Percentiles rank a stretch among this genome's conserved stretches.
Conservation (phyloP, 768 basidiomycete species). For the Lactarius psammicola region DNA sequence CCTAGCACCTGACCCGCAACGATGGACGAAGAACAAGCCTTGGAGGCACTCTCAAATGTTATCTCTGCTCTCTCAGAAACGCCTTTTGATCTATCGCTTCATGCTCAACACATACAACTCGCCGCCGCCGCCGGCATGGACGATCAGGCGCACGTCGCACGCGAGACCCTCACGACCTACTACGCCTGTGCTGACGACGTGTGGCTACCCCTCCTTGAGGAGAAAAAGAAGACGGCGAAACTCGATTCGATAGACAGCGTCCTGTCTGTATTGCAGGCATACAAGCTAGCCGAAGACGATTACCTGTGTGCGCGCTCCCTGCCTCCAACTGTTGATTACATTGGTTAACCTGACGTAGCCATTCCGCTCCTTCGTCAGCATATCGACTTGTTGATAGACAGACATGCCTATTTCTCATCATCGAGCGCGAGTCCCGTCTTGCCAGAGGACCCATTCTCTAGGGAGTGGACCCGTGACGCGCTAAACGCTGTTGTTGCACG, state of each 20-base stretch:
- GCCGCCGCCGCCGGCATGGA: constrained; percentile 57
- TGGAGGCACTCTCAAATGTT: constrained; percentile 62
- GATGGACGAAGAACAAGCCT: constrained; percentile 59
- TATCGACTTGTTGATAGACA: constrained; percentile 54
- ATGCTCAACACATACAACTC: constrained; percentile 65
- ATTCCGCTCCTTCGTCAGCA: constrained; percentile 71
- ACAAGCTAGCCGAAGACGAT: constrained; percentile 65
- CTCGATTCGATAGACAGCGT: constrained; percentile 52
- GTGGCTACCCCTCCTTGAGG: constrained; percentile 68
- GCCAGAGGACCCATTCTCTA: constrained; percentile 58
- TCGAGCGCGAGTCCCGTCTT: constrained; percentile 46
- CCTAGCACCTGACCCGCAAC: background rate
- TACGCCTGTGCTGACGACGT: constrained; percentile 66
- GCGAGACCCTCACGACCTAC: constrained; percentile 63
- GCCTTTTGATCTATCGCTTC: constrained; percentile 61
- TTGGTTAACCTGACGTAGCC: constrained; percentile 45
- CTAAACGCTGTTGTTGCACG: constrained; percentile 54
- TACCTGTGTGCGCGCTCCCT: constrained; percentile 67
- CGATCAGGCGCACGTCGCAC: constrained; percentile 57
- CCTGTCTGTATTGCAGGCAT: constrained; percentile 57
- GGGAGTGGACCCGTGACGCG: constrained; percentile 57
- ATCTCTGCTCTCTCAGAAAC: constrained; percentile 57
- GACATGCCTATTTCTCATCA: constrained; percentile 38
- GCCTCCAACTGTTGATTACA: constrained; percentile 16
- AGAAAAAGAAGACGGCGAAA: constrained; percentile 50